phyloP scores from a whole-genome alignment of 257 asterid genomes.

The Nicotiana noctiflora region DNA sequence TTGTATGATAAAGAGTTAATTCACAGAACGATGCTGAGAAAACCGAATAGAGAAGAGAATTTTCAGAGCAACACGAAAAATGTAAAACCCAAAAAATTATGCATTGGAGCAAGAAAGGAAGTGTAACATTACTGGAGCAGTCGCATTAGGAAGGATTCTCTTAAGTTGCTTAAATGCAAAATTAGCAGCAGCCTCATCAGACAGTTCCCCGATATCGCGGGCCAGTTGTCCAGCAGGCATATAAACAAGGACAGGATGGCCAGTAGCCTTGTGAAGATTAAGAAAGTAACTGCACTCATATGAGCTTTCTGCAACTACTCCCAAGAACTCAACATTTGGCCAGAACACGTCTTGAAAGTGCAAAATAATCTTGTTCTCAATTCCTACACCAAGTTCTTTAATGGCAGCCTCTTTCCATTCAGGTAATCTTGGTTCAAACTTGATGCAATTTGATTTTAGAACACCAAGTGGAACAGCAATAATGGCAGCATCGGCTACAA shows the following conservation, averaged over 20 bases:
- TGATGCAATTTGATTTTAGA: constrained; percentile 58
- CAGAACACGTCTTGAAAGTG: constrained; percentile 84
- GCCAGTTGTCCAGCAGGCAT: constrained; percentile 98
- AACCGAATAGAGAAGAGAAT: not conserved
- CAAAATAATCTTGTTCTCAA: constrained; percentile 86
- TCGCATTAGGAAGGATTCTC: constrained; percentile 79
- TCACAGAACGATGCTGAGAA: not conserved
- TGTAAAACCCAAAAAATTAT: not conserved
- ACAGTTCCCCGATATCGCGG: constrained; percentile 76
- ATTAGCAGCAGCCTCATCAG: constrained; percentile 83
- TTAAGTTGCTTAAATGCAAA: constrained; percentile 78
- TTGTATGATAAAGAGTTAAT: not conserved
- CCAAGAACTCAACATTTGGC: constrained; percentile 98
- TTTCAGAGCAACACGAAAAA: not conserved
- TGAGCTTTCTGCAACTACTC: constrained; percentile 83
- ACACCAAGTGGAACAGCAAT: constrained; percentile 90
- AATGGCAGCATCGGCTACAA: constrained; percentile 91
- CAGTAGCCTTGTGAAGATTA: constrained; percentile 95
- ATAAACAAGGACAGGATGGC: constrained; percentile 85
- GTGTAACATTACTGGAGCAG: constrained; percentile 52
- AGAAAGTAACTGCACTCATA: constrained; percentile 90
- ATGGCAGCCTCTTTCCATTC: constrained; percentile 94
- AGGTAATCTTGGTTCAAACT: constrained; percentile 85
- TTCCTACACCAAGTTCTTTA: constrained; percentile 77
- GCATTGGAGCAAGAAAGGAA: not conserved